A percentile compares a stretch with the other conserved stretches of the same genome.
Evolutionary conservation across 2,329 filamentous ascomycete genomes (phyloP).

Genomic region (Fusarium tanahbumbuense): DNA sequence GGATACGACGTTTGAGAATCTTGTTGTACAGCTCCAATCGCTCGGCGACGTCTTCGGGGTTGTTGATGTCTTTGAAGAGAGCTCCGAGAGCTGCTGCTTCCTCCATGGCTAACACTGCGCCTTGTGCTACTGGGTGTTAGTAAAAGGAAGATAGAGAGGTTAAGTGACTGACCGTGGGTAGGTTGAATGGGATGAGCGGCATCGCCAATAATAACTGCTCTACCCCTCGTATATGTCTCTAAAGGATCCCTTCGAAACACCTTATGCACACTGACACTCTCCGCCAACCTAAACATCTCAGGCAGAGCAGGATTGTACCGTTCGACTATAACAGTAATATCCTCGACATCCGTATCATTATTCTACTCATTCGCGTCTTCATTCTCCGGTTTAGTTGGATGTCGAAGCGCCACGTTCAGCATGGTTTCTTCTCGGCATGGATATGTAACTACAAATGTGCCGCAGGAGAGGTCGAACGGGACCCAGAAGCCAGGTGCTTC

Average conservation of each 20-base stretch:
- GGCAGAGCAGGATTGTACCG: background rate
- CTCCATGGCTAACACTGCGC: background rate
- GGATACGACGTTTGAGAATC: background rate
- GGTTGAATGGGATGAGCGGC: constrained; percentile 9
- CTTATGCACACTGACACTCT: constrained; percentile 9
- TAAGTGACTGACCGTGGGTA: background rate
- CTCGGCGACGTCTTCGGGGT: accelerated
- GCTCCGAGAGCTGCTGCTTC: background rate
- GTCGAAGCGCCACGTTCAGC: constrained; percentile 1
- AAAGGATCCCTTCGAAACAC: background rate
- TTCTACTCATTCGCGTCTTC: constrained; percentile 2
- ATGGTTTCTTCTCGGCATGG: background rate
- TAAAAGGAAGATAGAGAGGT: too few species aligned
- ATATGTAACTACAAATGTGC: background rate
- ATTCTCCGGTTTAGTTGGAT: background rate
- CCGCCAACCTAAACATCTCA: background rate
- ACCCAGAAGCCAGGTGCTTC: constrained; percentile 10
- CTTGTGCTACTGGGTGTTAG: background rate
- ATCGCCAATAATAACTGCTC: background rate
- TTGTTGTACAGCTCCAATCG: background rate
- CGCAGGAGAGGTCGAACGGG: background rate
- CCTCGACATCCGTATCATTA: background rate
- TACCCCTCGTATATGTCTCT: background rate
- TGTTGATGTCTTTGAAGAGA: background rate
- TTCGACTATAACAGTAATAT: background rate